Evolutionary conservation across 75 land plant species (phyloP), one percentile per base, ranked within the genome.

Genomic region (Adiantum capillusveneris): DNA sequence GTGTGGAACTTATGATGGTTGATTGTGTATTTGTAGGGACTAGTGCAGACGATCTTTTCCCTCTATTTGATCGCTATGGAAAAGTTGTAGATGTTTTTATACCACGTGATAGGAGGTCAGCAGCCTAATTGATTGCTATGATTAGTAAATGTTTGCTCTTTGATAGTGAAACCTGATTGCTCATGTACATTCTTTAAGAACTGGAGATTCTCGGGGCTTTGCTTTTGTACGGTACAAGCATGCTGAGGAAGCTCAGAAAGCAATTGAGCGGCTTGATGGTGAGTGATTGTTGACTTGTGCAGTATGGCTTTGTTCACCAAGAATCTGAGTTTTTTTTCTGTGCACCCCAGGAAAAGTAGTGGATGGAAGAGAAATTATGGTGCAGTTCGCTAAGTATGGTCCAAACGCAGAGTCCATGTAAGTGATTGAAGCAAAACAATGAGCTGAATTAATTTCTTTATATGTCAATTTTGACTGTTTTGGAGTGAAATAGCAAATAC

Each of bases 141-240:
- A n/a, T n/a, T n/a, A n/a, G n/a, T n/a, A n/a, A n/a, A n/a, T n/a
- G n/a, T n/a, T n/a, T n/a, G n/a, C n/a, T n/a, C n/a, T n/a, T n/a
- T n/a, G n/a, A n/a, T n/a, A n/a, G n/a, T 2, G 41, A 53, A 14
- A 24, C 28, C 28, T 36, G 31, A 18, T 46, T 46, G 18, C 45
- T 27, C 54, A 93, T n/a, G n/a, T n/a, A n/a, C n/a, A n/a, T n/a
- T n/a, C n/a, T n/a, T n/a, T n/a, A n/a, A n/a, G 98, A 78, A 95
- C 99, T 44, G 99, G 99, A 0, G 99, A 95, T 0, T 95, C 99
- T 1, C 70, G 99, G 3, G 99, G 99, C 0, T 95, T 95, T 66
- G 99, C 96, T 0, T 95, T 95, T 69, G 99, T 95, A 36, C 80
- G 98, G 18, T 94, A 90, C 65, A 94, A 90, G 80, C 82, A 90